Evolutionary conservation across 2,329 filamentous ascomycete species (phyloP).

Genomic region (Pezicula radicicola): DNA sequence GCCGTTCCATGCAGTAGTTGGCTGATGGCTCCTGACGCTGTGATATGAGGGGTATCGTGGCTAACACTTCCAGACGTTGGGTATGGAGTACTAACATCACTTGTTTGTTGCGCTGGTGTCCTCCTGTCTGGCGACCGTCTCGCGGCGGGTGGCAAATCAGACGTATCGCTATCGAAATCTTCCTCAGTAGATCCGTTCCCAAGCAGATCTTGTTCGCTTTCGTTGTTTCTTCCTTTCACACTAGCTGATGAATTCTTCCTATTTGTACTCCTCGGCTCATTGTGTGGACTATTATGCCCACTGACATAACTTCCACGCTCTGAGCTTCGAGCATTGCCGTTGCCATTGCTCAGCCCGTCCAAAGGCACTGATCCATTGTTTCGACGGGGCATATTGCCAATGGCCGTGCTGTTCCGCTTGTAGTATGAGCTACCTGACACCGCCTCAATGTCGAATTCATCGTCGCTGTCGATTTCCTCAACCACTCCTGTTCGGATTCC

Average conservation of each 20-base stretch:
- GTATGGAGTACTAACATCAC: conserved; percentile 20
- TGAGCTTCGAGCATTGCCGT: conserved; percentile 39
- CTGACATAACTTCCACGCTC: conserved; percentile 33
- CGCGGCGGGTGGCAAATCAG: conserved; percentile 62
- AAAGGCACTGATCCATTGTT: conserved; percentile 50
- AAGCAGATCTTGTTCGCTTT: conserved; percentile 56
- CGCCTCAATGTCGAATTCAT: conserved; percentile 88
- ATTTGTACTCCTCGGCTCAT: conserved; percentile 42
- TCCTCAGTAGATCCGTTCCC: conserved; percentile 47
- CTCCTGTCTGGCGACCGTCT: conserved; percentile 22
- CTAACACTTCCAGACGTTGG: conserved; percentile 26
- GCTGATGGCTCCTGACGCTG: conserved; percentile 67
- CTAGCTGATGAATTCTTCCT: conserved; percentile 44
- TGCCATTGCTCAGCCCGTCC: conserved; percentile 52
- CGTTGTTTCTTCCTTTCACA: conserved; percentile 36
- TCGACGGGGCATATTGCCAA: conserved; percentile 72
- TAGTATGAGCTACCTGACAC: conserved; percentile 51
- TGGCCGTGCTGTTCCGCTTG: conserved; percentile 70
- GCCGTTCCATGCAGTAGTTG: conserved; percentile 74
- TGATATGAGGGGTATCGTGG: conserved; percentile 45
- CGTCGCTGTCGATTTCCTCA: conserved; percentile 95
- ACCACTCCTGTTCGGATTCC: conserved; percentile 96
- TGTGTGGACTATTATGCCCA: conserved; percentile 25
- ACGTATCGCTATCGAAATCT: conserved; percentile 63
- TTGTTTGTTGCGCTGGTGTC: conserved; percentile 4